Conservation (phyloP, 2,329 filamentous ascomycete genomes). For the Stagonosporopsis cucurbitacearum region DNA sequence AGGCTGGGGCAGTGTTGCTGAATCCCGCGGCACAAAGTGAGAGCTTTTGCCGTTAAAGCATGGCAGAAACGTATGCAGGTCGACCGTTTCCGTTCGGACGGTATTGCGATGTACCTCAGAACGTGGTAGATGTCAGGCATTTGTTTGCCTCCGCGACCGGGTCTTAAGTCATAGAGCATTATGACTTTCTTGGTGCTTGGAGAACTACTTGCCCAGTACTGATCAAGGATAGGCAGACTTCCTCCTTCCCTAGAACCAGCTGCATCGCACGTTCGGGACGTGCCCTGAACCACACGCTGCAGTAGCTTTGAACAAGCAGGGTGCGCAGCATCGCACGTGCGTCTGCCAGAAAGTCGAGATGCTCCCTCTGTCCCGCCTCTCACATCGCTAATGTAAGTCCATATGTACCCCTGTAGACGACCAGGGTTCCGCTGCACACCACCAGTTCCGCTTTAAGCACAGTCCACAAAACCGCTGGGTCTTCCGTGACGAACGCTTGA, state of each 20-base stretch:
- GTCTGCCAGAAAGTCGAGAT: conserved; percentile 29
- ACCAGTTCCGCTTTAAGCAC: conserved; percentile 48
- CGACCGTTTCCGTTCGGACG: conserved; percentile 35
- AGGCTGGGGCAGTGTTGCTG: conserved; percentile 22
- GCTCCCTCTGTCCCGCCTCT: conserved; percentile 32
- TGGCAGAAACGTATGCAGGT: conserved; percentile 40
- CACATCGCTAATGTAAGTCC: conserved; percentile 37
- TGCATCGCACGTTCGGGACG: conserved; percentile 45
- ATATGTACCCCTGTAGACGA: conserved; percentile 29
- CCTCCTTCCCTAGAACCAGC: conserved; percentile 43
- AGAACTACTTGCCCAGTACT: conserved; percentile 45
- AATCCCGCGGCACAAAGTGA: conserved; percentile 33
- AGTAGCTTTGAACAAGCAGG: conserved; percentile 44
- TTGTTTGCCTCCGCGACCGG: conserved; percentile 35
- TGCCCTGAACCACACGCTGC: conserved; percentile 43
- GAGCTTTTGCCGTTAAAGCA: conserved; percentile 38
- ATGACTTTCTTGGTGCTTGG: conserved; percentile 36
- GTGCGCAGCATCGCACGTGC: conserved; percentile 33
- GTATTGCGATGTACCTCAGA: conserved; percentile 44
- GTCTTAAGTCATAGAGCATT: conserved; percentile 47
- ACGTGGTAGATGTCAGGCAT: conserved; percentile 47
- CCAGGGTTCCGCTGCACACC: conserved; percentile 35
- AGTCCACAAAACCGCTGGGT: conserved; percentile 45
- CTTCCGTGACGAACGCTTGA: conserved; percentile 45
- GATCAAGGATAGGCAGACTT: conserved; percentile 39